Evolutionary conservation across 768 basidiomycete genomes (phyloP).

Genomic region (Leucosporidium creatinivorum): DNA sequence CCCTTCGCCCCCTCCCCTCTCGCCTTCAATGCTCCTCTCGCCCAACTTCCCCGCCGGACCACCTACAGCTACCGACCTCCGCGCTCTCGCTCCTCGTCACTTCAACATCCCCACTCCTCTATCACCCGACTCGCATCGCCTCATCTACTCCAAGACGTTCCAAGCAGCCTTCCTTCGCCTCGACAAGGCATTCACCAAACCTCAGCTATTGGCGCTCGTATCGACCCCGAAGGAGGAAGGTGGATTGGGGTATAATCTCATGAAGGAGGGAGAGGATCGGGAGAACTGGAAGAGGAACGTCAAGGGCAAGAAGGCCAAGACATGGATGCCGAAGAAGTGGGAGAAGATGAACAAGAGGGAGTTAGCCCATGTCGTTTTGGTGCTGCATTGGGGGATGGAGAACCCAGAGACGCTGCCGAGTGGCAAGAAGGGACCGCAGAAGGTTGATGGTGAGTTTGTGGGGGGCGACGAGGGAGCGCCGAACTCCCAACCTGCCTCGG

Average conservation of each 20-base stretch:
- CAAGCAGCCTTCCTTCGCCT: not conserved
- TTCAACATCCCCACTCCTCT: slow-evolving; percentile 9
- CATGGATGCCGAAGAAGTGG: slow-evolving; percentile 17
- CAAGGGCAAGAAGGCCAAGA: slow-evolving; percentile 5
- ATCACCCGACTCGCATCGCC: slow-evolving; percentile 16
- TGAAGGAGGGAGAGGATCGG: not conserved
- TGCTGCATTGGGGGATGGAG: slow-evolving; percentile 17
- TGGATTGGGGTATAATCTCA: slow-evolving; percentile 5
- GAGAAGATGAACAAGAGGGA: slow-evolving; percentile 27
- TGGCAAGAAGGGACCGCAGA: not conserved
- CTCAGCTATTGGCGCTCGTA: slow-evolving; percentile 5
- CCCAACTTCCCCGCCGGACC: not conserved
- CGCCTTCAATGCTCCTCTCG: not conserved
- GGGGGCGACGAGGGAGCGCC: not conserved
- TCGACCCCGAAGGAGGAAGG: not conserved
- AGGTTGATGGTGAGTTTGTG: slow-evolving; percentile 3
- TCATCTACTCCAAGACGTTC: slow-evolving; percentile 12
- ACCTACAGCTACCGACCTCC: slow-evolving; percentile 12
- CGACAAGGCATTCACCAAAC: slow-evolving; percentile 18
- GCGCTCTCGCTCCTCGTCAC: not conserved
- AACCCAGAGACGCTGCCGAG: slow-evolving; percentile 13
- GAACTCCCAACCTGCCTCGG: not conserved
- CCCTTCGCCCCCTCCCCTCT: no score
- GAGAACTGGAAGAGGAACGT: not conserved
- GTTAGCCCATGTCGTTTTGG: slow-evolving; percentile 14